These are phyloP conservation scores for Chrysanthemum lavandulifolium DNA, from an alignment of 129 eudicot genomes.

Conservation along the genomic window DNA sequence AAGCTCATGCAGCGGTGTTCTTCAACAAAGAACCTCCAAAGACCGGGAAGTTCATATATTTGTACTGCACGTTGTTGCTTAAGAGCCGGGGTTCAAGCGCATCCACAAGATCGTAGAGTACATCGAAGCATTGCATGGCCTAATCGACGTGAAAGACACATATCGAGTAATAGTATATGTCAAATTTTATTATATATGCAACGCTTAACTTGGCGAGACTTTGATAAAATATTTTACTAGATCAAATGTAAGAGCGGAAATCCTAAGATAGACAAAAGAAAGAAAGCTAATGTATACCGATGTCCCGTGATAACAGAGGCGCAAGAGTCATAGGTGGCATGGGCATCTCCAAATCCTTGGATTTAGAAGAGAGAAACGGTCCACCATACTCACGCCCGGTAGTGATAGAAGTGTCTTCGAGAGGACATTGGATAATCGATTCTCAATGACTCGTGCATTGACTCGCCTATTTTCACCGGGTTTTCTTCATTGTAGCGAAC, in stretches of 20 bases:
- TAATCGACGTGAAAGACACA: conserved; percentile 26
- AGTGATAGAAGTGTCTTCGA: no score
- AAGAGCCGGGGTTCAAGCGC: conserved; percentile 73
- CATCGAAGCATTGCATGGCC: conserved; percentile 76
- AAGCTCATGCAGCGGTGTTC: conserved; percentile 90
- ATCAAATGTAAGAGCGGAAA: conserved; percentile 6
- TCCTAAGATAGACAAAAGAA: no score
- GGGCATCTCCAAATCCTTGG: conserved; percentile 72
- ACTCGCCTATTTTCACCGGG: no score
- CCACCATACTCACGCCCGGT: conserved; percentile 25
- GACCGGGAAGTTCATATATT: conserved; percentile 48
- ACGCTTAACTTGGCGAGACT: neutral
- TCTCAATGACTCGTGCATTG: no score
- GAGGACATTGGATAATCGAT: no score
- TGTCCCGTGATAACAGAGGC: conserved; percentile 53
- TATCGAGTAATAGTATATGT: neutral
- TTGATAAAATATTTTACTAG: neutral
- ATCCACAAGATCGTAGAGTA: conserved; percentile 72
- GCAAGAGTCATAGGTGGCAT: conserved; percentile 94
- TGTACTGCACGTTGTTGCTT: conserved; percentile 64
- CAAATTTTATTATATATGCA: neutral
- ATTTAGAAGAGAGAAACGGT: conserved; percentile 37
- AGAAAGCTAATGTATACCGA: conserved; percentile 36
- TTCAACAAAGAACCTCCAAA: conserved; percentile 70
- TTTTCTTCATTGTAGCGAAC: neutral